Evolutionary conservation across 495 filamentous ascomycete species (phyloP).

Genomic region (Hypoxylon lienhwacheense): DNA sequence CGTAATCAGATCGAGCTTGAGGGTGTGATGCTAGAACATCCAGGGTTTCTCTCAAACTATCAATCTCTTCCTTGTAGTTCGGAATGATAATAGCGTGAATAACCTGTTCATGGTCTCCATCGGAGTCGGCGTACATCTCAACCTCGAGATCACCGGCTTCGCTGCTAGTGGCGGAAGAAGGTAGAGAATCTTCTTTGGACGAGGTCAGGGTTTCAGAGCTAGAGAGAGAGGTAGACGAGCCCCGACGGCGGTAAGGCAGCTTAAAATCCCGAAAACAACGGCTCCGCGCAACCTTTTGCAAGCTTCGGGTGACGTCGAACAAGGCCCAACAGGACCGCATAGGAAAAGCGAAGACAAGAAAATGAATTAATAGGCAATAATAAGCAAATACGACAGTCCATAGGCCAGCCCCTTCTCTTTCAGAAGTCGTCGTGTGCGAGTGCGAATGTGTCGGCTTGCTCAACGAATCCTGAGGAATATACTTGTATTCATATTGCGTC

Average conservation of each 20-base stretch:
- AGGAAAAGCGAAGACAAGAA: conserved; percentile 56
- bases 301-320: conserved; percentile 48
- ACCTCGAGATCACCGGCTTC: conserved; percentile 50
- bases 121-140: conserved; percentile 44
- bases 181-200: conserved; percentile 43
- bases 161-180: conserved; percentile 49
- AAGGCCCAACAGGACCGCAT: conserved; percentile 57
- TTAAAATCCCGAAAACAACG: conserved; percentile 48
- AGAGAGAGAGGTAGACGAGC: conserved; percentile 53
- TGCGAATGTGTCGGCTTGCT: too few relatives aligned
- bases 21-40: conserved; percentile 67
- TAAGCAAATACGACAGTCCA: conserved; percentile 52
- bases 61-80: conserved; percentile 69
- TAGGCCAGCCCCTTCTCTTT: conserved; percentile 35
- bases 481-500: conserved; percentile 50
- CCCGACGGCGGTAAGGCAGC: conserved; percentile 49
- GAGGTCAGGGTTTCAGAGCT: conserved; percentile 55
- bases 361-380: conserved; percentile 57
- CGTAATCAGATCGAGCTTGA: conserved; percentile 62
- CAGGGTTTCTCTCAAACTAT: conserved; percentile 64
- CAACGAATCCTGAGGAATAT: conserved; percentile 48
- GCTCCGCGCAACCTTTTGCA: conserved; percentile 45
- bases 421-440: conserved; percentile 34
- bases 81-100: conserved; percentile 68
- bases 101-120: conserved; percentile 45